These are phyloP conservation scores for Dittrichia graveolens DNA, from an alignment of 129 eudicot genomes.

Conservation along the genomic window DNA sequence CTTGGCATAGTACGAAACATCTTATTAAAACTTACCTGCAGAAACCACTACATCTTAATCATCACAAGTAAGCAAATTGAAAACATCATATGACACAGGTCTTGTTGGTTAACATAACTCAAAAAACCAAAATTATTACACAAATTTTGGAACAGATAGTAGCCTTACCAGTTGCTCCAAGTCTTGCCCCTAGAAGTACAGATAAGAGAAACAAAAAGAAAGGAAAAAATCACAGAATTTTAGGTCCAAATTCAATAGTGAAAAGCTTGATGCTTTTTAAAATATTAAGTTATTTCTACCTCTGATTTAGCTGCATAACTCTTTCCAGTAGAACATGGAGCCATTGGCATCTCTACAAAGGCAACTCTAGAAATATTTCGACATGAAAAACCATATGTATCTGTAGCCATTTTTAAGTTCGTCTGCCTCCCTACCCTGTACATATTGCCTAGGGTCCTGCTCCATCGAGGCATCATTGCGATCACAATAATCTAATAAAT, in stretches of 20 bases:
- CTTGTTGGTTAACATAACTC: neutral
- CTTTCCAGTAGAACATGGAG: slow-evolving; percentile 14
- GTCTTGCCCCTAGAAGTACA: slow-evolving; percentile 15
- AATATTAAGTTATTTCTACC: slow-evolving; percentile 2
- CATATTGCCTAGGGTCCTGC: slow-evolving; percentile 23
- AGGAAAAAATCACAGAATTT: neutral
- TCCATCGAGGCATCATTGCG: slow-evolving; percentile 31
- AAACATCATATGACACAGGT: neutral
- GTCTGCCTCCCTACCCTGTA: slow-evolving; percentile 17
- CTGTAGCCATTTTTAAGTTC: neutral
- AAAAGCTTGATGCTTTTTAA: neutral
- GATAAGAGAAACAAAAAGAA: neutral
- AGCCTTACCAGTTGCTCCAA: slow-evolving; percentile 24
- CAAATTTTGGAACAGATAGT: neutral
- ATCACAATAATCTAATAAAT: slow-evolving; percentile 18
- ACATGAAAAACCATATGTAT: neutral
- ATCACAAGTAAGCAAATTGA: neutral
- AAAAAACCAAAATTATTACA: neutral
- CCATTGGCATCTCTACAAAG: slow-evolving; percentile 10
- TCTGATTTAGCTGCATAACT: slow-evolving; percentile 27
- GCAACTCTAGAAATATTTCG: slow-evolving; percentile 33
- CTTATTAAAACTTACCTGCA: slow-evolving; percentile 36
- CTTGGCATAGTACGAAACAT: slow-evolving; percentile 31
- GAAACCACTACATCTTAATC: slow-evolving; percentile 17
- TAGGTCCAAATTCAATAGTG: neutral